These are phyloP conservation scores for Pharnaceum exiguum DNA, from an alignment of 148 eudicot species.

Conservation along the genomic window DNA sequence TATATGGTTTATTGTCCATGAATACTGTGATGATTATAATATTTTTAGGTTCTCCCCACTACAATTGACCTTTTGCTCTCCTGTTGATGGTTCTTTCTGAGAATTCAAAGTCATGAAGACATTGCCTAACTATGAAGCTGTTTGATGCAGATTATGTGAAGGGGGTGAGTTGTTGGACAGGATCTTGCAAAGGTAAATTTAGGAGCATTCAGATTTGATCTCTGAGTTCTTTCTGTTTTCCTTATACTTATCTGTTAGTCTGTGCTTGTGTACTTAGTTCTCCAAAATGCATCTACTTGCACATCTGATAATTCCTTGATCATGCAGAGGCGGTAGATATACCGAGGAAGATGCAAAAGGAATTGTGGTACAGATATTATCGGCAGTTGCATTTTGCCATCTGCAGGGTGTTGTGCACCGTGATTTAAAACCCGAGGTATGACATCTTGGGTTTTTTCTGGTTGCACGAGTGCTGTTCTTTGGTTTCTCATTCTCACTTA, in stretches of 20 bases:
- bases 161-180: constrained; percentile 97
- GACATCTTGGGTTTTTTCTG: background rate
- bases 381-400: constrained; percentile 87
- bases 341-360: constrained; percentile 80
- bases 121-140: background rate
- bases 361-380: constrained; percentile 68
- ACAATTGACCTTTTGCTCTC: no score
- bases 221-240: background rate
- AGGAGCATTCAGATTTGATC: no score
- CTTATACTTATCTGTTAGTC: background rate
- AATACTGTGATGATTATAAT: no score
- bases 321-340: constrained; percentile 86
- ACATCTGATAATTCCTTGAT: constrained; percentile 3
- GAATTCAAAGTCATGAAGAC: background rate
- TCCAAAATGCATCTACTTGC: background rate
- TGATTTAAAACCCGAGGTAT: constrained; percentile 95
- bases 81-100: background rate
- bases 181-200: constrained; percentile 74
- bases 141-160: constrained; percentile 76
- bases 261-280: background rate
- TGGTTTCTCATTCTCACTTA: background rate
- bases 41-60: no score
- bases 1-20: no score
- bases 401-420: constrained; percentile 98
- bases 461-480: background rate